Base-by-base conservation (phyloP, 768 basidiomycete genomes). In the Naganishia randhawae region DNA sequence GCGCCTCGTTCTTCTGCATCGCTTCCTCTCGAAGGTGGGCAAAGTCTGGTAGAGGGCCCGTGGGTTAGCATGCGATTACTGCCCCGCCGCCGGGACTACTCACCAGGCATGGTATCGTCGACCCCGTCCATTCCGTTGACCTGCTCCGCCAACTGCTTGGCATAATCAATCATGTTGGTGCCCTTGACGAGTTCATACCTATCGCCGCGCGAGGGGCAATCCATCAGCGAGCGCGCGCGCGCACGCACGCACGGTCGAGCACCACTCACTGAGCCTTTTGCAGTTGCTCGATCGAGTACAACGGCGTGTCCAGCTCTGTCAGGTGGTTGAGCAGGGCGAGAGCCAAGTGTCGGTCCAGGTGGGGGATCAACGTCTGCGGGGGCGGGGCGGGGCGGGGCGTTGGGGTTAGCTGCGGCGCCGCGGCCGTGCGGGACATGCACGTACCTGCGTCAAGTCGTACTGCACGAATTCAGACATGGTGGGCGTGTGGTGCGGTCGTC, bases 101-200 rank as follows among this genome's bases (percentile, higher is more conserved):
- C 73, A 91, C 90, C 90, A 78, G 83, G 78, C 16, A 90, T 89
- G 25, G 87, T 81, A 73, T 86, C 83, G 62, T 89, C 81, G 55
- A 87, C 87, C 0, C 90, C 88, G 72, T 22, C 25, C 57, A 72
- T 71, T 16, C 73, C 73, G 42, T 92, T 82, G 57, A 92, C 81
- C 81, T 91, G 87, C 73, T 88, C 82, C 75, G 91, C 92, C 73
- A 97, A 81, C 71, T 84, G 85, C 69, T 88, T 85, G 29, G 91
- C 88, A 75, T 95, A 99, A 80, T 95, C 94, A 68, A 95, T 88
- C 94, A 98, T 97, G 81, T 99, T 97, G 52, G 96, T 99, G 70
- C 88, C 91, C 78, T 92, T 95, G 65, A 92, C 91, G 64, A 98
- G 88, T 76, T 97, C 93, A 89, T 96, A 95, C 52, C 76, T 77